Percentiles rank a stretch among this genome's conserved stretches.
These are phyloP conservation scores for Clonostachys solani DNA, from an alignment of 2,329 filamentous ascomycete genomes.

Conservation along the genomic window DNA sequence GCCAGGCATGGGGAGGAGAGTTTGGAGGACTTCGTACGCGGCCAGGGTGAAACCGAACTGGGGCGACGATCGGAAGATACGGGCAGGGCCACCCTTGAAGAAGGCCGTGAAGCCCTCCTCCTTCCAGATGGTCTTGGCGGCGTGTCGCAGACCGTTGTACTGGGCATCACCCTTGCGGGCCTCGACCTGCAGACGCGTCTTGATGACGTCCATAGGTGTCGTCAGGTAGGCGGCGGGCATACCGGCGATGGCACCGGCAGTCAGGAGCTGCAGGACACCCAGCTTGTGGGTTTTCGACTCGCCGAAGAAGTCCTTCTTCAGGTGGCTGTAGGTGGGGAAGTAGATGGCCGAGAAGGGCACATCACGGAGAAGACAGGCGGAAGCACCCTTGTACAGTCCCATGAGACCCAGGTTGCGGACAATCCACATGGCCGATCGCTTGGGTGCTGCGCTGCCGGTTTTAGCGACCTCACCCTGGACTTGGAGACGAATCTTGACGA, in stretches of 20 bases:
- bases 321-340: conserved; percentile 92
- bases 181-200: conserved; percentile 96
- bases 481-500: conserved; percentile 98
- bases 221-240: conserved; percentile 94
- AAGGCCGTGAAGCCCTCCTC: conserved; percentile 95
- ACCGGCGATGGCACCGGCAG: conserved; percentile 88
- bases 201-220: conserved; percentile 98
- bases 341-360: conserved; percentile 98
- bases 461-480: conserved; percentile 96
- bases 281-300: conserved; percentile 85
- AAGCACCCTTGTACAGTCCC: conserved; percentile 94
- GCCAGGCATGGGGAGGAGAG: conserved; percentile 68
- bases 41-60: conserved; percentile 98
- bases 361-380: conserved; percentile 89
- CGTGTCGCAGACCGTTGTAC: conserved; percentile 85
- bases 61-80: conserved; percentile 90
- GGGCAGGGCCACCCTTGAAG: conserved; percentile 96
- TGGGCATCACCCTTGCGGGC: conserved; percentile 88
- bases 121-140: conserved; percentile 75
- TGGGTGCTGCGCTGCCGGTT: conserved; percentile 73
- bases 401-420: conserved; percentile 90
- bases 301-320: conserved; percentile 92
- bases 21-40: conserved; percentile 89
- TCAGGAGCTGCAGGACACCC: conserved; percentile 84
- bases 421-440: conserved; percentile 96